These are phyloP conservation scores for Boletus pseudopeckii DNA, from an alignment of 768 basidiomycete species.

Conservation along the genomic window DNA sequence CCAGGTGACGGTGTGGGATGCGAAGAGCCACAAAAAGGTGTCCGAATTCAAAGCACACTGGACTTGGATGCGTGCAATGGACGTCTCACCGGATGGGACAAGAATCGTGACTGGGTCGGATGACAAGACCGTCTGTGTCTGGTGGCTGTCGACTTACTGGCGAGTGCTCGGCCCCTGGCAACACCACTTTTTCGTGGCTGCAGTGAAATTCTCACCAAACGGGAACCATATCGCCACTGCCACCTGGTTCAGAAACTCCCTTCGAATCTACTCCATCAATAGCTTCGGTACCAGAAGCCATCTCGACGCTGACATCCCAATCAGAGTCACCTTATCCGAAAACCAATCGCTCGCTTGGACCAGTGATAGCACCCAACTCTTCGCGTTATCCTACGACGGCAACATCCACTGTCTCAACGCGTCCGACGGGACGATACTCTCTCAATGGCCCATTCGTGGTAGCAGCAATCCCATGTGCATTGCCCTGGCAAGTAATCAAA, in stretches of 20 bases:
- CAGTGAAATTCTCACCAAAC: conserved; percentile 9
- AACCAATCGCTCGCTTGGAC: conserved; percentile 11
- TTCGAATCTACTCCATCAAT: no score
- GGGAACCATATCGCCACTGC: conserved; percentile 9
- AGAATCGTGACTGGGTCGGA: no score
- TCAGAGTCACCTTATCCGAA: not conserved
- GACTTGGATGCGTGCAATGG: no score
- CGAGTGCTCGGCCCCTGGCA: not conserved
- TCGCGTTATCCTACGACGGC: not conserved
- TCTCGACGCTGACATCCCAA: not conserved
- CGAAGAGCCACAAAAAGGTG: not conserved
- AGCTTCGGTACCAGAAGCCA: not conserved
- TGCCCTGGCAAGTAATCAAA: not conserved
- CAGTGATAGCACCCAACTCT: not conserved
- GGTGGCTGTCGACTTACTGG: no score
- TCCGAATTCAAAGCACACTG: not conserved
- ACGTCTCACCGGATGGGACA: no score
- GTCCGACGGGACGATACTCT: not conserved
- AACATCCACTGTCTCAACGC: conserved; percentile 1
- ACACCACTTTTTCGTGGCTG: not conserved
- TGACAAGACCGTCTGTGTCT: no score
- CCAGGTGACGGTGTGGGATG: conserved; percentile 2
- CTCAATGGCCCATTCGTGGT: conserved; percentile 4
- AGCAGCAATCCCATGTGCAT: not conserved
- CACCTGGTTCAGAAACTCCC: not conserved